A percentile compares a stretch with the other conserved stretches of the same genome.
Conservation (phyloP, 306 rosid genomes). For the Alnus rubra region DNA sequence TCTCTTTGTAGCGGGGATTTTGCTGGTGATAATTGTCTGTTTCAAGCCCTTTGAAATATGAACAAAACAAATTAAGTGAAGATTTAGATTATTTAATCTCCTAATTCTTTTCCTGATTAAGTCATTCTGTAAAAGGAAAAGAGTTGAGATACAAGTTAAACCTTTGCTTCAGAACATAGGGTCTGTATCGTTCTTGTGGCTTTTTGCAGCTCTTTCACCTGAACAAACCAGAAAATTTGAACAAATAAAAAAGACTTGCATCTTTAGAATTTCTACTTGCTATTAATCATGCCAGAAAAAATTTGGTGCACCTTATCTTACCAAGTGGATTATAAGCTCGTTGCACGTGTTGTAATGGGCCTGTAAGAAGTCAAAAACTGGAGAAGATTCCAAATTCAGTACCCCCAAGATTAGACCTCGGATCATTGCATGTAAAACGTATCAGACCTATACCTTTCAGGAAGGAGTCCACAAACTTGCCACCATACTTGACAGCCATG, state of each 20-base stretch:
- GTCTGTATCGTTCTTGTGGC: slow-evolving; percentile 49
- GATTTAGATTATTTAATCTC: not conserved
- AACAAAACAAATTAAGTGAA: slow-evolving; percentile 2
- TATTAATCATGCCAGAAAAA: not conserved
- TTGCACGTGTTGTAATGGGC: slow-evolving; percentile 33
- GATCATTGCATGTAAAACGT: not conserved
- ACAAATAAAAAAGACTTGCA: not conserved
- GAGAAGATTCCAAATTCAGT: not conserved
- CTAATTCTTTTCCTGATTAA: not conserved
- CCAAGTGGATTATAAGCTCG: slow-evolving; percentile 38
- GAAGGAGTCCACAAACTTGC: slow-evolving; percentile 43
- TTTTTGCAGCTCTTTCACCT: slow-evolving; percentile 45
- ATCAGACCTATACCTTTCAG: slow-evolving; percentile 34
- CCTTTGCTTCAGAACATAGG: slow-evolving; percentile 51
- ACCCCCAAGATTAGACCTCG: not conserved
- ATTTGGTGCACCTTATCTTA: slow-evolving; percentile 16
- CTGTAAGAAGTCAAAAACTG: slow-evolving; percentile 47
- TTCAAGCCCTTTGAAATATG: slow-evolving; percentile 36
- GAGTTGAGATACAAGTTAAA: not conserved
- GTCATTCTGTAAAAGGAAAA: not conserved
- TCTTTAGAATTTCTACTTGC: not conserved
- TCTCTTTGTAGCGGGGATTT: slow-evolving; percentile 47
- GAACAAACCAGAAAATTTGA: not conserved
- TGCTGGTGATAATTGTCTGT: slow-evolving; percentile 38
- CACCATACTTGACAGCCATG: slow-evolving; percentile 48